Conservation (phyloP, 2,329 filamentous ascomycete species). For the Cadophora sp. region DNA sequence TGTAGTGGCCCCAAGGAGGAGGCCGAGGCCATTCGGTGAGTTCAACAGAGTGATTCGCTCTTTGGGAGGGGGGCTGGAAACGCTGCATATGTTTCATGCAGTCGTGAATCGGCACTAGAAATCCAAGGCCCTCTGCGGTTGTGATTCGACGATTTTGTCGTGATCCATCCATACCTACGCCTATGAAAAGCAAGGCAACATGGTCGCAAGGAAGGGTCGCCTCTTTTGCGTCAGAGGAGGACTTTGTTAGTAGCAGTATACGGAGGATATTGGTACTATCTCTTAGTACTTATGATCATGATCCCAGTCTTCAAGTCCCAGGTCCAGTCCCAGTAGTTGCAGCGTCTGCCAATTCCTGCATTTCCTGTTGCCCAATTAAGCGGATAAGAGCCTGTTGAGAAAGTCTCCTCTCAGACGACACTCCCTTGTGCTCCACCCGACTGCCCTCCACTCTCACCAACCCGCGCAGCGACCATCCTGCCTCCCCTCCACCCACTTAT, state of each 20-base stretch:
- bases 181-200: slow-evolving; percentile 1
- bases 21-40: slow-evolving; percentile 6
- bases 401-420: background rate
- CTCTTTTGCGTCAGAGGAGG: slow-evolving; percentile 8
- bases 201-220: background rate
- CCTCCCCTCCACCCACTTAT: background rate
- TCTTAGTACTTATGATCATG: background rate
- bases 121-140: background rate
- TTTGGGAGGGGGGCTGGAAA: background rate
- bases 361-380: slow-evolving; percentile 9
- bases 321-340: background rate
- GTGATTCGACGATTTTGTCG: slow-evolving; percentile 10
- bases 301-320: background rate
- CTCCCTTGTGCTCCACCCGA: background rate
- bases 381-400: background rate
- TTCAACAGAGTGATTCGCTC: slow-evolving; percentile 16
- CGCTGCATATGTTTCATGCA: slow-evolving; percentile 24
- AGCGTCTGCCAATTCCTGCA: background rate
- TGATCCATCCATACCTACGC: background rate
- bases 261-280: no score
- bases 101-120: slow-evolving; percentile 14
- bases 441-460: background rate
- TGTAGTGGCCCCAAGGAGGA: background rate
- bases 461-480: background rate
- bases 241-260: background rate